Percentiles rank a stretch among this genome's conserved stretches.
These are phyloP conservation scores for Xerocomus brunneocitrinus DNA, from an alignment of 768 basidiomycete species.

Conservation along the genomic window DNA sequence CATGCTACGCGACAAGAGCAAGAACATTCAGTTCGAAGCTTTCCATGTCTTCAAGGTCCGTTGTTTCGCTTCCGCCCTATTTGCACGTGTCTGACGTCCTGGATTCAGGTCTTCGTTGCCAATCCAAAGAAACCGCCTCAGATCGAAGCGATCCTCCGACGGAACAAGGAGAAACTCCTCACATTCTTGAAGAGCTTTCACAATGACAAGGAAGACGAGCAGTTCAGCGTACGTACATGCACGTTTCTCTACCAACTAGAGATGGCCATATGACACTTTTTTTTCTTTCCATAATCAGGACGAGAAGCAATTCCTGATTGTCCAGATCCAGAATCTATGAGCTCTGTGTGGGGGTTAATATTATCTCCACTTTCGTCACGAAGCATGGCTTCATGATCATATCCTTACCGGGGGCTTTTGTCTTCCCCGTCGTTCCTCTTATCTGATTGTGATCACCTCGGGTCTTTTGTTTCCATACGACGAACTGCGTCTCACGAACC, in stretches of 20 bases:
- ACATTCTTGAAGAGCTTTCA: constrained; percentile 90
- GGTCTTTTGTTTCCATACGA: background rate
- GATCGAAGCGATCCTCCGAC: constrained; percentile 82
- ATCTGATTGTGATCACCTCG: constrained; percentile 7
- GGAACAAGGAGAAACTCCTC: constrained; percentile 93
- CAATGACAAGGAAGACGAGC: constrained; percentile 98
- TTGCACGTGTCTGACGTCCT: background rate
- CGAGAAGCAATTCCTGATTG: constrained; percentile 95
- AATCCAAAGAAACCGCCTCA: constrained; percentile 98
- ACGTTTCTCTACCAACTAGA: background rate
- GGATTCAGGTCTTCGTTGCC: constrained; percentile 84
- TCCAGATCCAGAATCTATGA: constrained; percentile 80
- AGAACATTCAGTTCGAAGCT: constrained; percentile 99
- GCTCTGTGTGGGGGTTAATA: background rate
- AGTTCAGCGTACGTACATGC: constrained; percentile 67
- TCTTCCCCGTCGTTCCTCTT: background rate
- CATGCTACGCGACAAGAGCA: constrained; percentile 93
- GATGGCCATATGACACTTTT: background rate
- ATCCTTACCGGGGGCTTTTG: background rate
- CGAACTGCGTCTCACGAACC: background rate
- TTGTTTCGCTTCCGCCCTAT: background rate
- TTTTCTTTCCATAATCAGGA: constrained; percentile 40
- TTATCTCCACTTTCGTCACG: background rate
- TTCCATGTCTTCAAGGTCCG: constrained; percentile 99
- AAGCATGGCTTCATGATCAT: background rate